A percentile compares a stretch with the other conserved stretches of the same genome.
phyloP scores from a whole-genome alignment of 1,139 yeast genomes.

The Suhomyces terraborum region DNA sequence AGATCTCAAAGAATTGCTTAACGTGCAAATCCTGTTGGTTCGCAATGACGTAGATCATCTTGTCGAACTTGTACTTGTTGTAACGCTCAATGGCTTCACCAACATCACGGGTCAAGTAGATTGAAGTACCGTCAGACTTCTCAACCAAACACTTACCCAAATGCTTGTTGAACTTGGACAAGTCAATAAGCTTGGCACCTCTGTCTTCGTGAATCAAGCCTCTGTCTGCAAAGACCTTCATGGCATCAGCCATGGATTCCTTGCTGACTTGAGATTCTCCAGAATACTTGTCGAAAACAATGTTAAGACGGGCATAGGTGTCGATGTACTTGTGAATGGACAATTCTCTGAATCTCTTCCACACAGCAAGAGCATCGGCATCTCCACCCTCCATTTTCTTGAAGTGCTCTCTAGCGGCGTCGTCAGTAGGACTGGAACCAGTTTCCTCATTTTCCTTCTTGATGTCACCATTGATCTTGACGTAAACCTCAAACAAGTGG shows the following conservation, averaged over 20 bases:
- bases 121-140: constrained; percentile 93
- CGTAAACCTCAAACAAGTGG: constrained; percentile 94
- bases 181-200: constrained; percentile 89
- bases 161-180: constrained; percentile 84
- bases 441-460: constrained; percentile 50
- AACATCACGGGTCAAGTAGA: constrained; percentile 93
- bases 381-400: constrained; percentile 94
- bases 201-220: constrained; percentile 81
- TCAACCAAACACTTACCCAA: constrained; percentile 92
- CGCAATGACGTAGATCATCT: constrained; percentile 95
- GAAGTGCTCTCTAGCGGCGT: constrained; percentile 85
- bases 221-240: constrained; percentile 62
- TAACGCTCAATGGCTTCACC: constrained; percentile 96
- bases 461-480: constrained; percentile 78
- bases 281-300: constrained; percentile 81
- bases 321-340: constrained; percentile 83
- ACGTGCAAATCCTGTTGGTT: constrained; percentile 93
- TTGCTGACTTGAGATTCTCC: constrained; percentile 95
- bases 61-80: constrained; percentile 82
- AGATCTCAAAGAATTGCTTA: constrained; percentile 92
- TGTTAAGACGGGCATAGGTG: constrained; percentile 91
- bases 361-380: constrained; percentile 69
- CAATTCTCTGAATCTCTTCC: constrained; percentile 88
- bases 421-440: constrained; percentile 73
- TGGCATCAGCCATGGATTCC: constrained; percentile 69